Conservation (phyloP, 2,329 filamentous ascomycete genomes). For the Aspergillus novoparasiticus region DNA sequence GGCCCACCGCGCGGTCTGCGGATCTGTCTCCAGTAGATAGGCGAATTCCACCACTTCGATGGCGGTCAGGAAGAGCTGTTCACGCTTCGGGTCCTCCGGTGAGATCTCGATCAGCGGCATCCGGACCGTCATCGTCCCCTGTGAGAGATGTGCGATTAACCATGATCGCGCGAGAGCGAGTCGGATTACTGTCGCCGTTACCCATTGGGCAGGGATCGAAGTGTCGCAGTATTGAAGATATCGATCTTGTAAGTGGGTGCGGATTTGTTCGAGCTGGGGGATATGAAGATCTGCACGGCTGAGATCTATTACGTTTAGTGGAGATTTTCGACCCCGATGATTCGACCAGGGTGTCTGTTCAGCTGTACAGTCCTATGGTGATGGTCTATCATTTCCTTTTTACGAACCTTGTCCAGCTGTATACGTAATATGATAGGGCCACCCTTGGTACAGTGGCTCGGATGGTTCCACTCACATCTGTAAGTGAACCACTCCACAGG, state of each 20-base stretch:
- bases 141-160: background rate
- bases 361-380: background rate
- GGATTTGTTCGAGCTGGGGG: background rate
- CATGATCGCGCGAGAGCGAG: background rate
- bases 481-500: too few relatives aligned
- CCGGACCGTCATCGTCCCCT: background rate
- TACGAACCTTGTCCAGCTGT: too few relatives aligned
- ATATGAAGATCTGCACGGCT: background rate
- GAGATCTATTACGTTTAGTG: background rate
- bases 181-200: background rate
- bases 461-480: too few relatives aligned
- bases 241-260: background rate
- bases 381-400: too few relatives aligned
- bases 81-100: background rate
- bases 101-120: background rate
- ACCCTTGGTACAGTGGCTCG: too few relatives aligned
- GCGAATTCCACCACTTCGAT: background rate
- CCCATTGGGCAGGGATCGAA: background rate
- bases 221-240: background rate
- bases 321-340: background rate
- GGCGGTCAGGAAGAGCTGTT: background rate
- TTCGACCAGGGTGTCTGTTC: background rate
- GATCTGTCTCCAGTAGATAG: background rate
- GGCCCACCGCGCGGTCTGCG: background rate
- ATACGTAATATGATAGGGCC: too few relatives aligned